Conservation (phyloP, 148 eudicot genomes). For the Chenopodium berlandieri region DNA sequence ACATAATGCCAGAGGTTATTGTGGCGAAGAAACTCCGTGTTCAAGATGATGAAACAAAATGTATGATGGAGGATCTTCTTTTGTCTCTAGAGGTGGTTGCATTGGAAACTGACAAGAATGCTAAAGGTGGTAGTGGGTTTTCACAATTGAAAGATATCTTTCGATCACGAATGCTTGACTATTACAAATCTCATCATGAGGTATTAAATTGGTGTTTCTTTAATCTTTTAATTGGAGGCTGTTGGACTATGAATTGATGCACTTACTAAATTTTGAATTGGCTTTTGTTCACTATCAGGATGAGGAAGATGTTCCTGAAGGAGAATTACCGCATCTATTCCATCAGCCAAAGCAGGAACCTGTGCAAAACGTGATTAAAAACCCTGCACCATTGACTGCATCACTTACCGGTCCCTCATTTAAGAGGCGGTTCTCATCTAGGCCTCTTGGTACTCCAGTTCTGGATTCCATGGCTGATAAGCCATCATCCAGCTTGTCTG, state of each 20-base stretch:
- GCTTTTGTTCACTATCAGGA: conserved; percentile 36
- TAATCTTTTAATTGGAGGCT: not conserved
- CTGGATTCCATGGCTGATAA: conserved; percentile 19
- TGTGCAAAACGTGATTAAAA: conserved; percentile 17
- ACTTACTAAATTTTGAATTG: not conserved
- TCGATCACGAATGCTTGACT: conserved; percentile 42
- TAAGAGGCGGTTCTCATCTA: conserved; percentile 49
- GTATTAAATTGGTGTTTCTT: conserved; percentile 23
- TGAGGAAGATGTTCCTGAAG: conserved; percentile 68
- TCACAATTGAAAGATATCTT: conserved; percentile 49
- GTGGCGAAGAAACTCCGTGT: conserved; percentile 53
- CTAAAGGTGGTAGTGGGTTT: conserved; percentile 36
- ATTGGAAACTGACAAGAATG: conserved; percentile 31
- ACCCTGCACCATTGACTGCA: conserved; percentile 28
- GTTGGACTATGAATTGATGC: not conserved
- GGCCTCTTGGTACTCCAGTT: not conserved
- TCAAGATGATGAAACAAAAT: conserved; percentile 56
- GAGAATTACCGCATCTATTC: conserved; percentile 59
- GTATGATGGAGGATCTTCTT: conserved; percentile 77
- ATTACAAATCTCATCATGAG: conserved; percentile 47
- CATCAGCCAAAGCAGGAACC: conserved; percentile 33
- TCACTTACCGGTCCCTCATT: conserved; percentile 58
- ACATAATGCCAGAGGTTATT: conserved; percentile 67
- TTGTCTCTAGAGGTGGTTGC: conserved; percentile 41
- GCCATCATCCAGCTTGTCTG: conserved; percentile 25